Evolutionary conservation across 371 early-diverging fungal species (phyloP).

Genomic region (Syncephalis fuscata): DNA sequence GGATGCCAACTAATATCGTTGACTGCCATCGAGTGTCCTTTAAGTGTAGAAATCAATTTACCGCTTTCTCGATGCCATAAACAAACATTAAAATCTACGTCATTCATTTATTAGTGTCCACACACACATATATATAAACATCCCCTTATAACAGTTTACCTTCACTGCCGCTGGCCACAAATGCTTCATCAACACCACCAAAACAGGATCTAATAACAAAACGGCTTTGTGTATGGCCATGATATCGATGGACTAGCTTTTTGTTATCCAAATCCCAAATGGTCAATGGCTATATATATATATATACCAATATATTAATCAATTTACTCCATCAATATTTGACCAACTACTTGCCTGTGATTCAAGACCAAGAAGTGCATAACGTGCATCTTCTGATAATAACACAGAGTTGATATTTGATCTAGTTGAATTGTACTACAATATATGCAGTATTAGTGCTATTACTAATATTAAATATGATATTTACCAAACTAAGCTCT

Average conservation of each 20-base stretch:
- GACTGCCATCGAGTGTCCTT: constrained; percentile 70
- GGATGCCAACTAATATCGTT: constrained; percentile 79
- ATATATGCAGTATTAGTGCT: not conserved
- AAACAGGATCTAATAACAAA: constrained; percentile 88
- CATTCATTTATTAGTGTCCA: not conserved
- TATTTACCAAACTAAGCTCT: constrained; percentile 30
- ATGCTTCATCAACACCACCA: constrained; percentile 68
- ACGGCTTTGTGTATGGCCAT: constrained; percentile 68
- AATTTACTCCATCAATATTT: not conserved
- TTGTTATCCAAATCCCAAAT: constrained; percentile 72
- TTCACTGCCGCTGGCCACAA: constrained; percentile 84
- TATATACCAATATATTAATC: not conserved
- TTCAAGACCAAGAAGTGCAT: no score
- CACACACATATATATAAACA: not conserved
- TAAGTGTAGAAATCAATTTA: constrained; percentile 48
- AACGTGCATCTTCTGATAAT: constrained; percentile 45
- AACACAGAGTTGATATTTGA: constrained; percentile 53
- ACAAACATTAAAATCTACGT: constrained; percentile 54
- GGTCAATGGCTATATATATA: constrained; percentile 41
- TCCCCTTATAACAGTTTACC: constrained; percentile 21
- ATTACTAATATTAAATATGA: not conserved
- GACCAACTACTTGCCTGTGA: not conserved
- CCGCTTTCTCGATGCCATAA: constrained; percentile 83
- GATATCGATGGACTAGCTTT: constrained; percentile 46
- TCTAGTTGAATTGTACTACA: not conserved